Evolutionary conservation across 2,329 filamentous ascomycete species (phyloP), one percentile per base, ranked within the genome.

Genomic region (Aspergillus transmontanensis): DNA sequence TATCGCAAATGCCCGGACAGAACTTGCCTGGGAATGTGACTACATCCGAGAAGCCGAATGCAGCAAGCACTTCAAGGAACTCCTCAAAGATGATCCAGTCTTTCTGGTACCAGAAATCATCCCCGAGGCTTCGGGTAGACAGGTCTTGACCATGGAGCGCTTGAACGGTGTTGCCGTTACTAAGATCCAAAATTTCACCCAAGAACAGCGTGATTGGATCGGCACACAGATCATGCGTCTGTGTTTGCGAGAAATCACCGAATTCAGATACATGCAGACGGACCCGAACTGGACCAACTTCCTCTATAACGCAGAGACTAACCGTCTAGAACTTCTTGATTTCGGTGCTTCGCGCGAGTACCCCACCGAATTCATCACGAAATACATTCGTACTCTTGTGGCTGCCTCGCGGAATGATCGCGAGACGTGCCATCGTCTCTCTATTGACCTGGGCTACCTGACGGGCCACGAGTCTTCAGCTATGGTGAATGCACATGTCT

Each of bases 201-300:
- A 98, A 75, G 84, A 87, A 57, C 93, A 98, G 77, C 89, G 90
- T 64, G 93, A 99, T 81, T 97, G 94, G 92, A 96, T 99, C 72
- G 95, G 95, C 59, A 95, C 93, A 0, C 92, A 98, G 72, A 92
- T 98, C 68, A 86, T 98, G 58, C 91, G 93, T 4, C 88, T 99
- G 12, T 98, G 93, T 75, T 85, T 98, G 45, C 90, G 94, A 63
- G 95, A 98, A 80, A 94, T 98, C 70, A 90, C 90, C 67, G 93
- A 97, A 78, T 98, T 97, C 86, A 89, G 85, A 64, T 98, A 96
- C 82, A 99, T 99, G 95, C 95, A 99, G 81, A 99, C 95, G 6
- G 95, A 99, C 75, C 95, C 95, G 46, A 99, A 99, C 83, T 99
- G 95, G 95, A 98, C 94, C 39, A 99, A 99, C 79, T 99, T 99